Percentiles rank a stretch among this genome's conserved stretches.
Evolutionary conservation across 495 filamentous ascomycete species (phyloP).

Genomic region (Sphaerosporella brunnea): DNA sequence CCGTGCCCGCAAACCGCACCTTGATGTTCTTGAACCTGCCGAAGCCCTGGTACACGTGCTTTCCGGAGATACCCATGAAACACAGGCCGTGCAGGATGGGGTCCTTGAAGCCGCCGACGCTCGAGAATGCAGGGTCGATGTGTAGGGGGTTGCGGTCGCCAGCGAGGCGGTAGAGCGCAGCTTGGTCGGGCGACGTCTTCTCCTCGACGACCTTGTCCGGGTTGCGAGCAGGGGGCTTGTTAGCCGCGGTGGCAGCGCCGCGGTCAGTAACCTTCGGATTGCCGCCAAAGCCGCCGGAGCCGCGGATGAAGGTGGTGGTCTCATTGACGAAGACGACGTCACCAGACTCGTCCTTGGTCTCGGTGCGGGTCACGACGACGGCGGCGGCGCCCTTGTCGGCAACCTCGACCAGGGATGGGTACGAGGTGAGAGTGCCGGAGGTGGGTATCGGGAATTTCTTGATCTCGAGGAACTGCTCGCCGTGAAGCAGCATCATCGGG

Average conservation of each 20-base stretch:
- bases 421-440: slow-evolving; percentile 57
- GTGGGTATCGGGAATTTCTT: slow-evolving; percentile 90
- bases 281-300: slow-evolving; percentile 82
- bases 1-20: slow-evolving; percentile 85
- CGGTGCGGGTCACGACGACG: slow-evolving; percentile 62
- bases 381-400: slow-evolving; percentile 90
- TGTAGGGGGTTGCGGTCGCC: slow-evolving; percentile 91
- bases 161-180: slow-evolving; percentile 81
- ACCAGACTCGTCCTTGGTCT: slow-evolving; percentile 57
- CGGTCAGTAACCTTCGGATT: slow-evolving; percentile 60
- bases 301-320: slow-evolving; percentile 74
- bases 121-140: slow-evolving; percentile 85
- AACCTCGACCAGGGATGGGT: slow-evolving; percentile 78
- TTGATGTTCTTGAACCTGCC: slow-evolving; percentile 86
- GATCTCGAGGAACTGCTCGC: slow-evolving; percentile 96
- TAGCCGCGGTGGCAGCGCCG: slow-evolving; percentile 57
- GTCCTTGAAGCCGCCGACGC: slow-evolving; percentile 85
- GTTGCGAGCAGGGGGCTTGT: slow-evolving; percentile 57
- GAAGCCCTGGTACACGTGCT: slow-evolving; percentile 71
- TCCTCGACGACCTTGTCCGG: slow-evolving; percentile 75
- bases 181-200: slow-evolving; percentile 83
- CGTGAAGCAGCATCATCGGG: slow-evolving; percentile 98
- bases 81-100: slow-evolving; percentile 93
- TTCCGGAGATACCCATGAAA: slow-evolving; percentile 81
- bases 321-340: slow-evolving; percentile 97